Percentiles rank a stretch among this genome's conserved stretches.
These are phyloP conservation scores for Fusarium bulbicola DNA, from an alignment of 2,329 filamentous ascomycete genomes.

Conservation along the genomic window DNA sequence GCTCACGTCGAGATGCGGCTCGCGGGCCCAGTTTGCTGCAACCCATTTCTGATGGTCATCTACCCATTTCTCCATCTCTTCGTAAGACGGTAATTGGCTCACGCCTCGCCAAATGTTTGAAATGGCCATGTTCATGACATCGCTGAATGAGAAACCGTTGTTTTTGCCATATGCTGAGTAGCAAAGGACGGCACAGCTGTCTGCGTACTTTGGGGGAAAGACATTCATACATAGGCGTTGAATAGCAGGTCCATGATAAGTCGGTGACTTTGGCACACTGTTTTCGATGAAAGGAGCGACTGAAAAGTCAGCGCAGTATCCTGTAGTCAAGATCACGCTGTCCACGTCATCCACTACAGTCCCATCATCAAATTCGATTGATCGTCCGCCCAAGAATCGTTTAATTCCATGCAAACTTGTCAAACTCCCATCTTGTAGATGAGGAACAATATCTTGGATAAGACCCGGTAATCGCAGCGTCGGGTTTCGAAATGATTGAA, in stretches of 20 bases:
- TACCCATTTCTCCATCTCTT: slow-evolving; percentile 23
- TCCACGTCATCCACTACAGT: slow-evolving; percentile 11
- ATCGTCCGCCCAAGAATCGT: not conserved
- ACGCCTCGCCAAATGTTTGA: slow-evolving; percentile 23
- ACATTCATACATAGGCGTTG: slow-evolving; percentile 20
- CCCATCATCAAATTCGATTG: slow-evolving; percentile 26
- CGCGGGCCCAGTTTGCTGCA: slow-evolving; percentile 1
- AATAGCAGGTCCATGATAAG: not conserved
- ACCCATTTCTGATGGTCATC: slow-evolving; percentile 21
- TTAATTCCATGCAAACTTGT: slow-evolving; percentile 15
- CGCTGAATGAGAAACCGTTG: slow-evolving; percentile 28
- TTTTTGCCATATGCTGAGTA: slow-evolving; percentile 25
- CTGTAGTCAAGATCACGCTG: slow-evolving; percentile 16
- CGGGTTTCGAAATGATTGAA: not conserved
- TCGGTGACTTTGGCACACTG: not conserved
- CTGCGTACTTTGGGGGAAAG: slow-evolving; percentile 11
- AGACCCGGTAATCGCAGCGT: slow-evolving; percentile 7
- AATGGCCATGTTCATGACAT: slow-evolving; percentile 28
- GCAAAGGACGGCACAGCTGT: slow-evolving; percentile 18
- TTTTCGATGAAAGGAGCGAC: slow-evolving; percentile 12
- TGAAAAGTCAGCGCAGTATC: slow-evolving; percentile 6
- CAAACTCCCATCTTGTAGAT: not conserved
- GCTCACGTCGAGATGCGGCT: slow-evolving; percentile 12
- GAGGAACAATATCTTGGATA: slow-evolving; percentile 16
- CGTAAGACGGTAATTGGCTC: not conserved